A percentile compares a stretch with the other conserved stretches of the same genome.
Evolutionary conservation across 2,329 filamentous ascomycete genomes (phyloP).

Genomic region (Penicillium sp.): DNA sequence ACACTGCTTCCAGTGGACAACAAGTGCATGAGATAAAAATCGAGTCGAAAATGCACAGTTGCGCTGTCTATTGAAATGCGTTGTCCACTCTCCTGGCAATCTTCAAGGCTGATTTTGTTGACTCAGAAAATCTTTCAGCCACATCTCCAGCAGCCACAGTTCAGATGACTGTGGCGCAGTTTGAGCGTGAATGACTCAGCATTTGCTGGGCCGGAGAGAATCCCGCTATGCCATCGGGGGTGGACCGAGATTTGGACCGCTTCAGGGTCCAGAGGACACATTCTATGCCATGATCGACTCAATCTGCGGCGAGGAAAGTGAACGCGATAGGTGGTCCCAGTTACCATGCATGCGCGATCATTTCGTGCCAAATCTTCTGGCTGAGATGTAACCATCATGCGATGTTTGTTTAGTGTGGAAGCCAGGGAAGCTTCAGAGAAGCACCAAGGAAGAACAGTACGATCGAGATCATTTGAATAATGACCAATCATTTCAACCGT

Average conservation of each 20-base stretch:
- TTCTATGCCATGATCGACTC: neutral
- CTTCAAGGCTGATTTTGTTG: constrained; percentile 19
- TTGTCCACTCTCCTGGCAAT: neutral
- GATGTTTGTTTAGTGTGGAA: neutral
- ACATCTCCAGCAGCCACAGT: constrained; percentile 17
- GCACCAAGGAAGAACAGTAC: neutral
- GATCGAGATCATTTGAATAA: neutral
- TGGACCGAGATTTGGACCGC: constrained; percentile 7
- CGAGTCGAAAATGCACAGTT: too few relatives aligned
- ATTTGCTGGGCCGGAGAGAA: constrained; percentile 18
- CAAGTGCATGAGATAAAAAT: constrained; percentile 24
- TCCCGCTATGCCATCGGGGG: constrained; percentile 18
- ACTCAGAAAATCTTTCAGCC: constrained; percentile 22
- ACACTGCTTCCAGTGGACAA: constrained; percentile 10
- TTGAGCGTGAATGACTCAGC: neutral
- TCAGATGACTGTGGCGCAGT: constrained; percentile 9
- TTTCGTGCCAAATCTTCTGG: too few relatives aligned
- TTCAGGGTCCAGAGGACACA: neutral
- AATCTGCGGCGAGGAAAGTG: constrained; percentile 5
- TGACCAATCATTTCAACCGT: neutral
- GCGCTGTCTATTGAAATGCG: neutral
- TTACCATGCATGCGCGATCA: too few relatives aligned
- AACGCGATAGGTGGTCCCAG: neutral
- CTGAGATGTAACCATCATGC: neutral
- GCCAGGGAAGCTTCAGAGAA: neutral